phyloP scores from a whole-genome alignment of 352 stramenopile genomes.

The Phytophthora parvispora region DNA sequence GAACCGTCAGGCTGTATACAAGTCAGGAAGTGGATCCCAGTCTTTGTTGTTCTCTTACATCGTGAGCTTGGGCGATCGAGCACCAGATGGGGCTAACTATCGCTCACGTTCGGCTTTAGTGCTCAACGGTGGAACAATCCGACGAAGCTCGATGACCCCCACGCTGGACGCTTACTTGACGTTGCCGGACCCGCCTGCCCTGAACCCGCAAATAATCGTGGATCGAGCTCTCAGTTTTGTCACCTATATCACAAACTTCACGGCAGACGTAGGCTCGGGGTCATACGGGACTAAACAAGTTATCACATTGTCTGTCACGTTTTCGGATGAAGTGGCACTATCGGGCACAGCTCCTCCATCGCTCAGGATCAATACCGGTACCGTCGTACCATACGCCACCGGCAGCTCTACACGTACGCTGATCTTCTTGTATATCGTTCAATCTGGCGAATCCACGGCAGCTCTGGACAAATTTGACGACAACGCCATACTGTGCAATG shows the following conservation, averaged over 20 bases:
- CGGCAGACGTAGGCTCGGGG: conserved; percentile 54
- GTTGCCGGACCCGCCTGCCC: conserved; percentile 55
- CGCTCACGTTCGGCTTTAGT: conserved; percentile 51
- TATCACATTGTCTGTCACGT: conserved; percentile 72
- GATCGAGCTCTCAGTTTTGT: conserved; percentile 49
- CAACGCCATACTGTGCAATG: conserved; percentile 55
- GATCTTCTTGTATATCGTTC: conserved; percentile 82
- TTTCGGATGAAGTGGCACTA: conserved; percentile 83
- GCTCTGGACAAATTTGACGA: conserved; percentile 73
- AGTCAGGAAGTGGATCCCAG: conserved; percentile 56
- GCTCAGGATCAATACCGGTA: conserved; percentile 73
- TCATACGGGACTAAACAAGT: conserved; percentile 82
- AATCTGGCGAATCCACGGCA: conserved; percentile 45
- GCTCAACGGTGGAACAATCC: conserved; percentile 75
- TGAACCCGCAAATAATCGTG: conserved; percentile 59
- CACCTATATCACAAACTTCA: conserved; percentile 57
- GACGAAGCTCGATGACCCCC: conserved; percentile 53
- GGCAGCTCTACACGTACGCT: conserved; percentile 59
- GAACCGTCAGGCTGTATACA: conserved; percentile 73
- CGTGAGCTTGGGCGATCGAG: conserved; percentile 69
- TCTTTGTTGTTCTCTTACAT: conserved; percentile 75
- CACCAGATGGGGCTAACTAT: conserved; percentile 62
- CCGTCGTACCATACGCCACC: conserved; percentile 64
- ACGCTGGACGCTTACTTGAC: conserved; percentile 67
- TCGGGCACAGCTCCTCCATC: conserved; percentile 43